These are phyloP conservation scores for Magnolia kwangsiensis DNA, from an alignment of 164 flowering plant genomes.

Conservation along the genomic window DNA sequence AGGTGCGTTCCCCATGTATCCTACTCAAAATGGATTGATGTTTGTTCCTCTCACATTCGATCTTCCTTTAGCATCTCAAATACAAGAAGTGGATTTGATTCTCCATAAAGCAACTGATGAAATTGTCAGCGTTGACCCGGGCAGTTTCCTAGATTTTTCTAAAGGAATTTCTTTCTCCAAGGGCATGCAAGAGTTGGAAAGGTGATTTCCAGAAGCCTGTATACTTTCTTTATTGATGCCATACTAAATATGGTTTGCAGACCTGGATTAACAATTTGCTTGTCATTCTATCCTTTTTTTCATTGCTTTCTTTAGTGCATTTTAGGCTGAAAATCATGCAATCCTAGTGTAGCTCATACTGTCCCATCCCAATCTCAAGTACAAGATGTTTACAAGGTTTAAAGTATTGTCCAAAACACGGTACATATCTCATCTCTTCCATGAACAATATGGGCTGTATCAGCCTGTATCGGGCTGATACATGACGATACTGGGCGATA, in stretches of 20 bases:
- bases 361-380: background rate
- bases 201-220: conserved; percentile 31
- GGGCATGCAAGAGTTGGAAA: conserved; percentile 68
- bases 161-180: conserved; percentile 40
- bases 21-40: conserved; percentile 65
- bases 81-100: conserved; percentile 61
- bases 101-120: conserved; percentile 97
- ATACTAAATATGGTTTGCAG: too few relatives aligned
- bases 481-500: too few relatives aligned
- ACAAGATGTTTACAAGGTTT: too few relatives aligned
- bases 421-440: too few relatives aligned
- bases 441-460: too few relatives aligned
- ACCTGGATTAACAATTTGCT: too few relatives aligned
- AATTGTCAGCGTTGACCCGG: conserved; percentile 53
- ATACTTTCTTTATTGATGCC: background rate
- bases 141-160: conserved; percentile 26
- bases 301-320: background rate
- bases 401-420: too few relatives aligned
- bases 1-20: conserved; percentile 83
- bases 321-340: background rate
- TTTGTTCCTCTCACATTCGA: conserved; percentile 72
- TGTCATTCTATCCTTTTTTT: too few relatives aligned
- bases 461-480: too few relatives aligned
- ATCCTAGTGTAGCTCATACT: background rate
- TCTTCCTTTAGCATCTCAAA: conserved; percentile 58